These are phyloP conservation scores for Begonia fuchsioides DNA, from an alignment of 306 rosid species.

Conservation along the genomic window DNA sequence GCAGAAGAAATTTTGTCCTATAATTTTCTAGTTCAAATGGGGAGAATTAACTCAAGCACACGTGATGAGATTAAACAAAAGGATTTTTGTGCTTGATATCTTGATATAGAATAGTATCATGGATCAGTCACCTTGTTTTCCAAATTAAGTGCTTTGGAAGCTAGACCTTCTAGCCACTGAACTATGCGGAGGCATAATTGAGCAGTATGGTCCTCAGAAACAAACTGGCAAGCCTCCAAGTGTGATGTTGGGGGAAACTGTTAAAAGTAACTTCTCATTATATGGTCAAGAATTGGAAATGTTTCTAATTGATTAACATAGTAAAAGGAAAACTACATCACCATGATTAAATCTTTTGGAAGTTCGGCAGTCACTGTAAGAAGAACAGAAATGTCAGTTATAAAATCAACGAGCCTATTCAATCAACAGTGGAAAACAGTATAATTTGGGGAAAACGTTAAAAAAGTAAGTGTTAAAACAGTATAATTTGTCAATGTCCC, in stretches of 20 bases:
- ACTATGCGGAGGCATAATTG: conserved; percentile 85
- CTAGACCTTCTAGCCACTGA: conserved; percentile 90
- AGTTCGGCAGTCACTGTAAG: conserved; percentile 76
- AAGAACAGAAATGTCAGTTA: conserved; percentile 18
- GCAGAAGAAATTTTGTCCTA: too few relatives aligned
- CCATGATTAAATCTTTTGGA: conserved; percentile 66
- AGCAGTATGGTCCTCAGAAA: conserved; percentile 59
- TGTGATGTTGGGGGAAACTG: conserved; percentile 82
- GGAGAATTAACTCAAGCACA: too few relatives aligned
- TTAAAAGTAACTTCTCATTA: conserved; percentile 2
- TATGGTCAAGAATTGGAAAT: neutral
- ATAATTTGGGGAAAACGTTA: too few relatives aligned
- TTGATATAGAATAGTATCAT: conserved; percentile 7
- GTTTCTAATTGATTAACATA: neutral
- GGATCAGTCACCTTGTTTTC: conserved; percentile 60
- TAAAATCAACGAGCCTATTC: too few relatives aligned
- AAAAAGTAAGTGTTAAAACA: too few relatives aligned
- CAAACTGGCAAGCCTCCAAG: conserved; percentile 84
- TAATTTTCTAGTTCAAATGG: too few relatives aligned
- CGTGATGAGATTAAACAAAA: too few relatives aligned
- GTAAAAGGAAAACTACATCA: conserved; percentile 14
- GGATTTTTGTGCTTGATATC: too few relatives aligned
- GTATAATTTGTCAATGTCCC: too few relatives aligned
- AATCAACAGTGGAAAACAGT: too few relatives aligned
- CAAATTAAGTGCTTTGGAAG: conserved; percentile 86